Conservation (phyloP, 2,329 filamentous ascomycete species). For the Fusarium decemcellulare region DNA sequence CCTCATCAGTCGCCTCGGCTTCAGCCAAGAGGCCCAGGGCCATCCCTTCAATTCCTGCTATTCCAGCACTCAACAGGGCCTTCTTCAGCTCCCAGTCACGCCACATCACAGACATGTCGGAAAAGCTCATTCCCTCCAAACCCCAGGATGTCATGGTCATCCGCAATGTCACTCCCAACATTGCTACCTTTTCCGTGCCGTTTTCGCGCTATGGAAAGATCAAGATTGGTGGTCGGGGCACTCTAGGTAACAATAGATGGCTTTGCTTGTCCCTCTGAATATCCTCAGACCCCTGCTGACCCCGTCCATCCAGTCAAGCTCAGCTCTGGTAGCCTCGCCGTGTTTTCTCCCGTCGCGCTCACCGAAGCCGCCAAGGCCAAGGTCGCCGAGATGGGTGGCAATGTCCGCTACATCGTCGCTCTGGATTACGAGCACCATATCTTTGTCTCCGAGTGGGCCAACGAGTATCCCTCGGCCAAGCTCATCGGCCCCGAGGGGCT, state of each 20-base stretch:
- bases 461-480: constrained; percentile 82
- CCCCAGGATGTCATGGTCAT: constrained; percentile 92
- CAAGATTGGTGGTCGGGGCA: constrained; percentile 89
- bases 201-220: constrained; percentile 86
- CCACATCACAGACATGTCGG: constrained; percentile 63
- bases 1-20: background rate
- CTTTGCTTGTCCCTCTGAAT: constrained; percentile 38
- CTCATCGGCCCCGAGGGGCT: constrained; percentile 88
- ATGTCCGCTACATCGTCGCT: constrained; percentile 87
- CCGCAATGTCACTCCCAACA: constrained; percentile 83
- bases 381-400: constrained; percentile 74
- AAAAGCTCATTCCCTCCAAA: constrained; percentile 76
- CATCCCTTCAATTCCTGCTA: background rate
- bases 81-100: constrained; percentile 29
- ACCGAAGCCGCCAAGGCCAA: constrained; percentile 80
- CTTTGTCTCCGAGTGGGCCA: constrained; percentile 88
- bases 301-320: constrained; percentile 74
- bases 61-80: background rate
- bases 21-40: background rate
- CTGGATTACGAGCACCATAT: constrained; percentile 96
- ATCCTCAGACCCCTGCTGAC: constrained; percentile 3
- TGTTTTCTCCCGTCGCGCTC: constrained; percentile 92
- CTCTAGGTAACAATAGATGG: constrained; percentile 71
- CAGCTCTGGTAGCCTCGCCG: constrained; percentile 81
- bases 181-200: constrained; percentile 85